Evolutionary conservation across 2,329 filamentous ascomycete species (phyloP).

Genomic region (Sclerotiophoma versabilis): DNA sequence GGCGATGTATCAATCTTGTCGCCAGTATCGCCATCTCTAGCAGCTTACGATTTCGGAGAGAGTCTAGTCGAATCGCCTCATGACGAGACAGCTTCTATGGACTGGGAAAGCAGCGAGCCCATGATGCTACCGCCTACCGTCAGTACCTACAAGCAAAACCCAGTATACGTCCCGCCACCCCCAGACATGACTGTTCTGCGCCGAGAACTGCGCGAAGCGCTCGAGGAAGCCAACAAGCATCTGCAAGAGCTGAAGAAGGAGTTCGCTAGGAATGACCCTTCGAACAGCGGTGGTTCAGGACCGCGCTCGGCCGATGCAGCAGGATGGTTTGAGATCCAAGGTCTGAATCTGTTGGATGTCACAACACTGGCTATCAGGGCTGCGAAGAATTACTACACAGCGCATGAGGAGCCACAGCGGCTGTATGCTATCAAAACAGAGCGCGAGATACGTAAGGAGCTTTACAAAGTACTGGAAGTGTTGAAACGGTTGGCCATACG

Average conservation of each 20-base stretch:
- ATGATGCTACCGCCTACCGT: conserved; percentile 95
- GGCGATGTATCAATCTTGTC: conserved; percentile 38
- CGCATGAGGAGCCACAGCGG: conserved; percentile 85
- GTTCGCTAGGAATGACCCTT: conserved; percentile 25
- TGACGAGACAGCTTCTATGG: conserved; percentile 57
- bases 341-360: conserved; percentile 89
- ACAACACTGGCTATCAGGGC: conserved; percentile 95
- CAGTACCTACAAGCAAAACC: conserved; percentile 90
- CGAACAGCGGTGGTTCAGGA: conserved; percentile 16
- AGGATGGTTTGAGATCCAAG: conserved; percentile 86
- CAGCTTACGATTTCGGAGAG: conserved; percentile 42
- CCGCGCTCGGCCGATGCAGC: conserved; percentile 53
- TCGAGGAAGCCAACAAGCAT: conserved; percentile 73
- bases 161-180: conserved; percentile 81
- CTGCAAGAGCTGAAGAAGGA: conserved; percentile 65
- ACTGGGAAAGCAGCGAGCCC: conserved; percentile 68
- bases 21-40: conserved; percentile 28
- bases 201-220: conserved; percentile 68
- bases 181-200: conserved; percentile 84
- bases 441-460: conserved; percentile 80
- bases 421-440: conserved; percentile 89
- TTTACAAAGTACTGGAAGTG: conserved; percentile 86
- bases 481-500: conserved; percentile 90
- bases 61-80: conserved; percentile 61
- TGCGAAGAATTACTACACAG: conserved; percentile 95